These are phyloP conservation scores for Cladosporium sp. DNA, from an alignment of 2,329 filamentous ascomycete genomes.

Conservation along the genomic window DNA sequence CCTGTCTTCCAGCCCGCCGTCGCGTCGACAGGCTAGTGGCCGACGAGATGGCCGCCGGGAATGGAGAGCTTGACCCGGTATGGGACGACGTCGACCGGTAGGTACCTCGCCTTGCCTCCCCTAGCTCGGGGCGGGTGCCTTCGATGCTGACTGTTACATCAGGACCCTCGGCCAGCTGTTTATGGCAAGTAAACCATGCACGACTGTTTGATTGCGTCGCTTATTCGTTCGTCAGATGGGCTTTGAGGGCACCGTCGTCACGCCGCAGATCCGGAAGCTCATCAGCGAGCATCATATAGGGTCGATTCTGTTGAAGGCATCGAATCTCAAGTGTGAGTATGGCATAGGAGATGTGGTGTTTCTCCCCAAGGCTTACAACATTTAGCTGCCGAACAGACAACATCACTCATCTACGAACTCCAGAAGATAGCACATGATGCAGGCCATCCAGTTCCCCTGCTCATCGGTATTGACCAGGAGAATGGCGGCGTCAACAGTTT, in stretches of 20 bases:
- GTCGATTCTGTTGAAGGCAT: conserved; percentile 75
- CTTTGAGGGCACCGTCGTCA: conserved; percentile 78
- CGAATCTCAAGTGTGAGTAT: conserved; percentile 69
- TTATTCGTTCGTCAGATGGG: conserved; percentile 56
- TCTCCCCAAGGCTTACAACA: conserved; percentile 25
- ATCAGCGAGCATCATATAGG: conserved; percentile 84
- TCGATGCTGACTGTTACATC: conserved; percentile 17
- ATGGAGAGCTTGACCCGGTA: conserved; percentile 41
- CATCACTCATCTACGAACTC: conserved; percentile 78
- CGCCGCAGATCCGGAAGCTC: conserved; percentile 71
- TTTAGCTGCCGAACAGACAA: conserved; percentile 83
- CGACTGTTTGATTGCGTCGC: conserved; percentile 1
- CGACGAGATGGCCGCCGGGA: conserved; percentile 46
- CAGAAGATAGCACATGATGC: conserved; percentile 88
- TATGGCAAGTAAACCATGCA: conserved; percentile 22
- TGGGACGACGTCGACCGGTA: conserved; percentile 65
- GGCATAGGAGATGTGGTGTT: neutral
- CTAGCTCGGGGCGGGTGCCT: too few species aligned
- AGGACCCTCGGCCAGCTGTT: conserved; percentile 41
- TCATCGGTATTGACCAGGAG: conserved; percentile 92
- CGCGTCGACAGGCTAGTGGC: conserved; percentile 24
- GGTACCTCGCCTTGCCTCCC: conserved; percentile 45
- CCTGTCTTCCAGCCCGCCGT: neutral
- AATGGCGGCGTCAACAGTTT: conserved; percentile 97
- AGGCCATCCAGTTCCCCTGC: conserved; percentile 78